These are phyloP conservation scores for Trichoderma sp. DNA, from an alignment of 2,329 filamentous ascomycete species.

Conservation along the genomic window DNA sequence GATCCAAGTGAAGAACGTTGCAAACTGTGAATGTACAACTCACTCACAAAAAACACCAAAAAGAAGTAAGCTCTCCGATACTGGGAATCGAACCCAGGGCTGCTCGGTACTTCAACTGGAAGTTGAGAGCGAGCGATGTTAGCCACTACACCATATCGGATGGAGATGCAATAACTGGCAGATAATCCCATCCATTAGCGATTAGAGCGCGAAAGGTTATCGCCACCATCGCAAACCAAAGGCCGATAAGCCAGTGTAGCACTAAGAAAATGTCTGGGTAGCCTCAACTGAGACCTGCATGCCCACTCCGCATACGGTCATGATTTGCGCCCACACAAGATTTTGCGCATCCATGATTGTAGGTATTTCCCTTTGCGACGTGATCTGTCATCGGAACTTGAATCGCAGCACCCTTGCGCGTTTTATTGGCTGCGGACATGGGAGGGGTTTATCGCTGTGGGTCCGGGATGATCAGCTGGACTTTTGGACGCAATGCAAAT, in stretches of 20 bases:
- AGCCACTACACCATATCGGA: slow-evolving; percentile 43
- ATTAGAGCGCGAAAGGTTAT: not conserved
- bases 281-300: not conserved
- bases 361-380: slow-evolving; percentile 3
- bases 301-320: not conserved
- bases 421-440: slow-evolving; percentile 7
- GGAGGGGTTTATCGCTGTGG: not conserved
- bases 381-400: slow-evolving; percentile 13
- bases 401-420: slow-evolving; percentile 5
- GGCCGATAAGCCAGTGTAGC: not conserved
- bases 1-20: not conserved
- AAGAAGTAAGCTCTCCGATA: slow-evolving; percentile 33
- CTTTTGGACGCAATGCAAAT: not conserved
- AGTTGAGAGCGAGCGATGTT: slow-evolving; percentile 41
- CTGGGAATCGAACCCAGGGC: slow-evolving; percentile 42
- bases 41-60: not conserved
- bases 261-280: not conserved
- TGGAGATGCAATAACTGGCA: not conserved
- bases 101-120: slow-evolving; percentile 33
- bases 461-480: slow-evolving; percentile 16
- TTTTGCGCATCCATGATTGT: no score
- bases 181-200: slow-evolving; percentile 5
- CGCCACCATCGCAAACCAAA: slow-evolving; percentile 1
- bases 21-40: not conserved
- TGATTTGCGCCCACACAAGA: not conserved